Evolutionary conservation across 129 eudicot genomes (phyloP), one percentile per base, ranked within the genome.

Genomic region (Arctium lappa): DNA sequence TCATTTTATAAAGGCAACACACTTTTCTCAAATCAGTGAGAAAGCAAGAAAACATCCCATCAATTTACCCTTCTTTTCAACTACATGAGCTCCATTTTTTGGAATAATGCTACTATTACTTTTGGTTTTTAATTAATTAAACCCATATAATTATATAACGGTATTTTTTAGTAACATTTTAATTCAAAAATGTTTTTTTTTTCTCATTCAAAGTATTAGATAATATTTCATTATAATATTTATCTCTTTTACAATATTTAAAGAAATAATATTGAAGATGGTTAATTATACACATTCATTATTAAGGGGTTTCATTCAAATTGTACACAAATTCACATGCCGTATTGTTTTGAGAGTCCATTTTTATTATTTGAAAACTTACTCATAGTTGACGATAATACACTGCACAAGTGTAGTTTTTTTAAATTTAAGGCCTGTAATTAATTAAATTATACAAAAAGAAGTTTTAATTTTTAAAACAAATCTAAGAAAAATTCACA

Each of bases 1-100:
- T 91, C 90, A 91, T 91, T 87, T 87, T 88, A 80, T 86, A 86
- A 88, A 84, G 90, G 85, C 75, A 42, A 74, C 81, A 29, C 68
- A 82, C 88, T 81, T 88, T 86, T 79, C 30, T 72, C 71, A 53
- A 70, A 69, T 70, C 88, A 77, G 40, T 30, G 32, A 77, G 16
- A 27, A 11, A 40, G 72, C 73, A 42, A 82, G 69, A 40, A 78
- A 79, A 84, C 81, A 86, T 88, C 85, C 86, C 85, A 79, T 88
- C 91, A 60, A 75, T 34, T 75, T 63, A 50, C n/a, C 74, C 30
- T 73, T 66, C 42, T 79, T 18, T 9, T 53, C 68, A 68, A 44
- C 71, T 53, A 83, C 63, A 69, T 79, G 18, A 36, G 30, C 39
- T 7, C 85, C 80, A 34, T 27, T 27, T 22, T 73, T 6, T 79